Conservation (phyloP, 441 rosid species). For the Pelargonium myrrhifolium region DNA sequence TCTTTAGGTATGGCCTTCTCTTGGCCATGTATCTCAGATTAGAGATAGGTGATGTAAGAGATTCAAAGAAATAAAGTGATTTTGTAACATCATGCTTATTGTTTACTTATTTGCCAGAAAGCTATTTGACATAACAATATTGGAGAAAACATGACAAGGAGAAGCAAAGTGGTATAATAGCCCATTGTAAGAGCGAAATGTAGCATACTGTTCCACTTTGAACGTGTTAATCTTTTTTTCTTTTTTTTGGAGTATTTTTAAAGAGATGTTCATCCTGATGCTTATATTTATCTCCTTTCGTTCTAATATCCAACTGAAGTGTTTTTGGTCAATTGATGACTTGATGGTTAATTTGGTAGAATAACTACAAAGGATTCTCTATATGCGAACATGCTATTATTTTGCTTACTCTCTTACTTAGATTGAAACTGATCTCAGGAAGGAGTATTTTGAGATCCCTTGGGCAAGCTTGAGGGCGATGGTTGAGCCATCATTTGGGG, state of each 20-base stretch:
- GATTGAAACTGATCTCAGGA: slow-evolving; percentile 34
- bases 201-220: too few relatives aligned
- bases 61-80: not conserved
- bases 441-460: slow-evolving; percentile 76
- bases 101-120: not conserved
- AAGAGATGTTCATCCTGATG: too few relatives aligned
- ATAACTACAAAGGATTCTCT: not conserved
- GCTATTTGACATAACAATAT: not conserved
- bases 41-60: not conserved
- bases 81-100: not conserved
- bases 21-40: not conserved
- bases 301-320: too few relatives aligned
- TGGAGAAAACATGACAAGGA: not conserved
- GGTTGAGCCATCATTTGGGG: slow-evolving; percentile 72
- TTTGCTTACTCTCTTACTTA: not conserved
- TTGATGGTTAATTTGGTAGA: too few relatives aligned
- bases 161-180: not conserved
- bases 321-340: too few relatives aligned
- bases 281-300: too few relatives aligned
- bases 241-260: too few relatives aligned
- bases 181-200: too few relatives aligned
- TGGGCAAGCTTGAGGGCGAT: slow-evolving; percentile 70
- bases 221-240: too few relatives aligned
- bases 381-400: not conserved
- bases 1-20: not conserved